Evolutionary conservation across 202 grass and related monocot genomes (phyloP).

Genomic region (Hordeum pubiflorum): DNA sequence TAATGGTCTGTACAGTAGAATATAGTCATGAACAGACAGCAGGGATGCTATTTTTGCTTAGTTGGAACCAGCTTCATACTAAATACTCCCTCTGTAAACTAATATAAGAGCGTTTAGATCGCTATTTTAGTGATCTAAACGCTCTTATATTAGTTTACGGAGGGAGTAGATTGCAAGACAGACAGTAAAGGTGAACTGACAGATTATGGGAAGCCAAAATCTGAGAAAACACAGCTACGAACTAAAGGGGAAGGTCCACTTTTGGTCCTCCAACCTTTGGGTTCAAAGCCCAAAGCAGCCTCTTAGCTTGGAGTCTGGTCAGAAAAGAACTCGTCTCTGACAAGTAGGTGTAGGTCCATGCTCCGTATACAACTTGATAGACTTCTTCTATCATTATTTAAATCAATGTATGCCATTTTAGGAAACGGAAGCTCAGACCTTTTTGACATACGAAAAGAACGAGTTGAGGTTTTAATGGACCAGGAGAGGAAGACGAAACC

Average conservation of each 20-base stretch:
- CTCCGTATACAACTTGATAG: background rate
- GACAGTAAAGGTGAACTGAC: background rate
- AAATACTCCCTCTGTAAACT: background rate
- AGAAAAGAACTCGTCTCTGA: background rate
- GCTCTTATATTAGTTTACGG: too few species aligned
- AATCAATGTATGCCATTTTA: constrained; percentile 5
- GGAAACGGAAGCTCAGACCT: background rate
- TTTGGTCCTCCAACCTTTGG: background rate
- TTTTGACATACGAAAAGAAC: constrained; percentile 35
- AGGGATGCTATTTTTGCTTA: constrained; percentile 3
- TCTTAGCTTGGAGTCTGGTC: background rate
- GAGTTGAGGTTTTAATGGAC: background rate
- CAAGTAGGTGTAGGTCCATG: constrained; percentile 2
- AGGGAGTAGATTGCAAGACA: background rate
- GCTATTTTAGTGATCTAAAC: too few species aligned
- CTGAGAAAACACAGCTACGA: background rate
- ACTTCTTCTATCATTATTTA: background rate
- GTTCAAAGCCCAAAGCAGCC: constrained; percentile 18
- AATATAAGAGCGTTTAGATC: too few species aligned
- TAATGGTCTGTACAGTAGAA: background rate
- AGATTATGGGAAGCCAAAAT: constrained; percentile 7
- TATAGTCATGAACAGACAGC: background rate
- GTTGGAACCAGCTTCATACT: background rate
- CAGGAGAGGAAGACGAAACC: background rate
- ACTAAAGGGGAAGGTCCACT: constrained; percentile 8